Conservation (phyloP, 352 stramenopile genomes). For the Blastocystis sp. region DNA sequence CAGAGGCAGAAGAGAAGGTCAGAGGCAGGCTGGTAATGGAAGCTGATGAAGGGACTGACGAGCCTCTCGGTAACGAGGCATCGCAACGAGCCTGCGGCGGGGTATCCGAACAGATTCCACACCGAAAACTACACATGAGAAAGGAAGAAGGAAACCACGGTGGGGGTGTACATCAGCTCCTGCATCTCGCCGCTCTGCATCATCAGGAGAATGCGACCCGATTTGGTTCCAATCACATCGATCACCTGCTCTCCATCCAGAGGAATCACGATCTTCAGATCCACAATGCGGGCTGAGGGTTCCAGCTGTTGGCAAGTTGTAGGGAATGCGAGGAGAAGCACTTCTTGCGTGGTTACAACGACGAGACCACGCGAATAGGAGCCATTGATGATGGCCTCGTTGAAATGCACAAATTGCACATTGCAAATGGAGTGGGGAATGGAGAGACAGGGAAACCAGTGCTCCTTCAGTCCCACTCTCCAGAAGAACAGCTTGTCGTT, state of each 20-base stretch:
- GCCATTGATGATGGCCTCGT: constrained; percentile 1
- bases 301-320: no score
- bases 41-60: not conserved
- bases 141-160: not conserved
- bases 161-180: constrained; percentile 23
- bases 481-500: constrained; percentile 50
- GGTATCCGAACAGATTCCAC: not conserved
- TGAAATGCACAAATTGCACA: not conserved
- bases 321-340: not conserved
- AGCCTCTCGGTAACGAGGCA: not conserved
- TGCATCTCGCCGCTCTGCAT: constrained; percentile 1
- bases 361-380: constrained; percentile 1
- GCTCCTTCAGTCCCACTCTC: not conserved
- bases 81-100: not conserved
- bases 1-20: constrained; percentile 18
- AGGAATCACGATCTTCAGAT: not conserved
- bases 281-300: not conserved
- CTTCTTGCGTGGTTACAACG: constrained; percentile 10
- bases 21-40: not conserved
- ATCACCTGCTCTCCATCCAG: constrained; percentile 1
- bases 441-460: constrained; percentile 12
- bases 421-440: not conserved
- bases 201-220: constrained; percentile 13
- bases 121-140: not conserved
- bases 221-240: constrained; percentile 7